These are phyloP conservation scores for Oemleria cerasiformis DNA, from an alignment of 306 rosid genomes.

Conservation along the genomic window DNA sequence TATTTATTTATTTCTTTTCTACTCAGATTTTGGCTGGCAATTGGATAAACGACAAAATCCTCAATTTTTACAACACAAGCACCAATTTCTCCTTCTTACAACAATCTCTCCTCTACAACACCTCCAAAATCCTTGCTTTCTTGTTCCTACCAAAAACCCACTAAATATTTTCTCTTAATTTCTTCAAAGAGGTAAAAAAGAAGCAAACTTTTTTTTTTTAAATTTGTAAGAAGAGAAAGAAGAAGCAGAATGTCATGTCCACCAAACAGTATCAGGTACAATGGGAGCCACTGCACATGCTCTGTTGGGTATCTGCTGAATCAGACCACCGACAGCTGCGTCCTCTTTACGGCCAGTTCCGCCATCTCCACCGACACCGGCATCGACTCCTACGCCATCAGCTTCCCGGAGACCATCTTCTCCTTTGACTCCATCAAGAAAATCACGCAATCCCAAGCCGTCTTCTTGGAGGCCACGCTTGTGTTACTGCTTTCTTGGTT, in stretches of 20 bases:
- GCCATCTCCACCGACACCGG: constrained; percentile 46
- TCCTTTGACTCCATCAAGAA: constrained; percentile 72
- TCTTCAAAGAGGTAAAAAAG: background rate
- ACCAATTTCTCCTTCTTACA: background rate
- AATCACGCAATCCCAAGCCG: constrained; percentile 94
- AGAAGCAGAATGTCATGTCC: constrained; percentile 62
- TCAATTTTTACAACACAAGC: background rate
- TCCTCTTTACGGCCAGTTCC: constrained; percentile 43
- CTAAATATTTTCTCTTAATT: background rate
- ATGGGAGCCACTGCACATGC: constrained; percentile 70
- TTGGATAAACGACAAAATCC: background rate
- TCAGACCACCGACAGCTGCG: constrained; percentile 35
- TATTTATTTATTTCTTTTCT: too few relatives aligned
- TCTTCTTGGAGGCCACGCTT: constrained; percentile 86
- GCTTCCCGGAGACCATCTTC: constrained; percentile 57
- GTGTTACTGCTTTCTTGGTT: constrained; percentile 81
- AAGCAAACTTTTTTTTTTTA: background rate
- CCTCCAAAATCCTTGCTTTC: background rate
- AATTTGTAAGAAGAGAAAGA: background rate
- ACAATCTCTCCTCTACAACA: background rate
- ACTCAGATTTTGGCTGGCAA: background rate
- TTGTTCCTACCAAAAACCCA: background rate
- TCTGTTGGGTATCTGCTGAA: constrained; percentile 59
- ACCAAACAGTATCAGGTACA: constrained; percentile 52
- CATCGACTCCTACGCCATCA: constrained; percentile 44